Conservation (phyloP, 2,329 filamentous ascomycete species). For the Penicillium sp. region DNA sequence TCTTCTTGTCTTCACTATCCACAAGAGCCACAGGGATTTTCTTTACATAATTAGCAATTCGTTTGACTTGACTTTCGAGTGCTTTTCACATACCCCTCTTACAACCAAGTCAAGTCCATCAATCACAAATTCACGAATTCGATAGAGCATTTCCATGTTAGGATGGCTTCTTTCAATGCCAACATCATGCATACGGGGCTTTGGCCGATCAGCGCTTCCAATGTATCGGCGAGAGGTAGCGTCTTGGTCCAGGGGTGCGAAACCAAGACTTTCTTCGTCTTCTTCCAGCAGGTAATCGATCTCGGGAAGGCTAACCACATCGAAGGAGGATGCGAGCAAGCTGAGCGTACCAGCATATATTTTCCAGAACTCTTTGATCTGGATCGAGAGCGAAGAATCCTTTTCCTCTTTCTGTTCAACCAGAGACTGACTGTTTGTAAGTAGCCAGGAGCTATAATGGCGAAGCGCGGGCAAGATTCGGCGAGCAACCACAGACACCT, state of each 20-base stretch:
- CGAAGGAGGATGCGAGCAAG: slow-evolving; percentile 58
- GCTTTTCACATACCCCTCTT: slow-evolving; percentile 38
- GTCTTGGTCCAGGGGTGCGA: slow-evolving; percentile 58
- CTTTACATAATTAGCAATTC: slow-evolving; percentile 27
- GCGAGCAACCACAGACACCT: slow-evolving; percentile 58
- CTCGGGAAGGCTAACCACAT: slow-evolving; percentile 55
- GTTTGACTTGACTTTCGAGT: neutral
- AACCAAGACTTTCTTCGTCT: slow-evolving; percentile 65
- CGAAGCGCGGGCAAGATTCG: slow-evolving; percentile 64
- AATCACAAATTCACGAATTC: slow-evolving; percentile 62
- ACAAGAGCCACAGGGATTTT: slow-evolving; percentile 51
- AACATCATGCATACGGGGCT: slow-evolving; percentile 54
- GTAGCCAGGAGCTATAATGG: slow-evolving; percentile 67
- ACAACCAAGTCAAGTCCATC: slow-evolving; percentile 61
- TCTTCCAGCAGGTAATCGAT: slow-evolving; percentile 66
- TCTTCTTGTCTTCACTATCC: slow-evolving; percentile 44
- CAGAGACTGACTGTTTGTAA: slow-evolving; percentile 55
- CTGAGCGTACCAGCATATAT: slow-evolving; percentile 64
- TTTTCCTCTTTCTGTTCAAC: slow-evolving; percentile 51
- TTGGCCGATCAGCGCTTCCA: slow-evolving; percentile 44
- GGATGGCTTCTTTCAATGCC: slow-evolving; percentile 54
- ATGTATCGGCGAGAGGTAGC: slow-evolving; percentile 55
- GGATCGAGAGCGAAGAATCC: slow-evolving; percentile 55
- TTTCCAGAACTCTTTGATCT: slow-evolving; percentile 64
- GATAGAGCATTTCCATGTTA: slow-evolving; percentile 65